Evolutionary conservation across 345 rosid species (phyloP).

Genomic region (Acer yangbiense): DNA sequence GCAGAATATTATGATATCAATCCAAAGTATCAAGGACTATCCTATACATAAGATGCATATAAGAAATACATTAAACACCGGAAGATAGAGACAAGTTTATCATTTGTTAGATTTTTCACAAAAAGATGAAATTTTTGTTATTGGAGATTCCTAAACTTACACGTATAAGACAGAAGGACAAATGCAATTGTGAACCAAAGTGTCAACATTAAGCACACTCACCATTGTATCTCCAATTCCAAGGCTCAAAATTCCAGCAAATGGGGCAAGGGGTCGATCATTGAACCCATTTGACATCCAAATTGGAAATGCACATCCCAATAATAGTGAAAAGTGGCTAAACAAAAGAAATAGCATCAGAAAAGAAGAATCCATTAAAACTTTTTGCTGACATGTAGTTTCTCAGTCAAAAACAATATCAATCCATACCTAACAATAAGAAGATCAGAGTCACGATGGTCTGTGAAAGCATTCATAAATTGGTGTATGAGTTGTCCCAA

Average conservation of each 20-base stretch:
- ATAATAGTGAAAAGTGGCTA: constrained; percentile 89
- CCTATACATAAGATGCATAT: not conserved
- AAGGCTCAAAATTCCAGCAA: constrained; percentile 97
- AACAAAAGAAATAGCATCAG: constrained; percentile 17
- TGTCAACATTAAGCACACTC: constrained; percentile 24
- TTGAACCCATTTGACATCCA: constrained; percentile 97
- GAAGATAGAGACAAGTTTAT: not conserved
- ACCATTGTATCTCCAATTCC: constrained; percentile 99
- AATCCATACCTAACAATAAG: constrained; percentile 77
- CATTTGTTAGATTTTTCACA: constrained; percentile 1
- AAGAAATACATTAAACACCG: not conserved
- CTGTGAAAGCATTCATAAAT: constrained; percentile 95
- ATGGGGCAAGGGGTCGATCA: constrained; percentile 92
- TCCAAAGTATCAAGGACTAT: not conserved
- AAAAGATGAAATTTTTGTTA: not conserved
- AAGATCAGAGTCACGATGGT: constrained; percentile 94
- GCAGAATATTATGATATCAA: not conserved
- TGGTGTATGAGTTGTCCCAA: constrained; percentile 72
- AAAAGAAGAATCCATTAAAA: constrained; percentile 13
- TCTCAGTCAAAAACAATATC: constrained; percentile 15
- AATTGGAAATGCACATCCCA: constrained; percentile 97
- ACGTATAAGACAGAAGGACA: not conserved
- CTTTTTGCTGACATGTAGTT: constrained; percentile 1
- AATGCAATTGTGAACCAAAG: not conserved
- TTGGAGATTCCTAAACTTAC: not conserved